Evolutionary conservation across 2,329 filamentous ascomycete genomes (phyloP), one percentile per base, ranked within the genome.

Genomic region (Teratosphaeriaceae sp.): DNA sequence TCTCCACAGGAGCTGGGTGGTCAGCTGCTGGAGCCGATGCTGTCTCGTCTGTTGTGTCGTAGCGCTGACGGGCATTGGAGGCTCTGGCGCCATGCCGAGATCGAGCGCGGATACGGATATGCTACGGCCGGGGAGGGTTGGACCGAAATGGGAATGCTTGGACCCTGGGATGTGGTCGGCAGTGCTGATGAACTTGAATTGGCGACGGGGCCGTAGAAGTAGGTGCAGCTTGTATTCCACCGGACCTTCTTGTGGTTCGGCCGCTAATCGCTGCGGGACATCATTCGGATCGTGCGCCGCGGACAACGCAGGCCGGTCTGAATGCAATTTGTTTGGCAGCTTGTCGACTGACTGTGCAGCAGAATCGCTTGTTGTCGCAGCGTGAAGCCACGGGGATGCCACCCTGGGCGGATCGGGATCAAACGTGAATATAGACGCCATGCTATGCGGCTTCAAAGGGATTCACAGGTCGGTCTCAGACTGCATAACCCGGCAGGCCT

Each of bases 181-280:
- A 1, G 88, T 94, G 52, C 80, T 89, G 61, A 82, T 82, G 23
- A 74, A 77, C 26, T 38, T 26, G 63, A 89, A 94, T 5, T 77
- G 79, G 48, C 88, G 78, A 45, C 90, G 77, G 13, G 85, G 82
- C 26, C 88, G 80, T 40, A 96, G 70, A 5, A 97, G 74, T 5
- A 98, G 72, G 66, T 97, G 92, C 33, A 98, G 69, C 65, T 98
- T 98, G 68, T 98, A 98, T 66, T 98, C 92, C 0, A 87, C 94
- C 15, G 92, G 88, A 0, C 92, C 92, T 50, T 94, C 84, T 60
- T 97, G 89, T 5, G 90, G 90, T 63, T 98, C 92, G 11, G 90
- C 83, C 50, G 89, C 83, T 13, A 98, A 70, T 57, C 83, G 87
- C 15, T n/a, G 11, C 13, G 24, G 13, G 13, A 13, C 13, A 27